Base-by-base conservation (phyloP, 2,329 filamentous ascomycete species). In the Ceratocystis huliohia region DNA sequence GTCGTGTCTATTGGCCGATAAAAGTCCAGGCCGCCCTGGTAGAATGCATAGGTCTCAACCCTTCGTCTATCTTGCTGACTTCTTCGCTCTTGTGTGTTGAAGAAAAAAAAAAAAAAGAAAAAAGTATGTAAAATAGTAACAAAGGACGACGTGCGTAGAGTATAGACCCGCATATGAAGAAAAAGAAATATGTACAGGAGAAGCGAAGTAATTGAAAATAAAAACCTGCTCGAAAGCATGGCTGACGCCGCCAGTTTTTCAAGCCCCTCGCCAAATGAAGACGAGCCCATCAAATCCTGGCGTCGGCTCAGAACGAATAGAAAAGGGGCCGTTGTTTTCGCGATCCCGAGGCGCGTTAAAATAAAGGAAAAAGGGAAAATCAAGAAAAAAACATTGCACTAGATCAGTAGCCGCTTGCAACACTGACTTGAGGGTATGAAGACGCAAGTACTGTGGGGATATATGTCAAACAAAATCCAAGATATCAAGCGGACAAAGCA, bases 401-500 rank as follows among this genome's bases (percentile, higher is more conserved):
- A 25, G 48, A 37, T 65, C 20, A 28, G 37, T 41, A 41, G 22
- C 45, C 28, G 5, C 28, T 57, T 65, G 50, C 20, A 41, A 28
- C 30, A 57, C 33, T 44, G 22, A 56, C 13, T 15, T 25, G 48
- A 28, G 50, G 30, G 50, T 45, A 56, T 65, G 37, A 65, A 57
- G 37, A 65, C 28, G 37, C 45, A 65, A 41, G 48, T 65, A 65
- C 63, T 20, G 63, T 22, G 50, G 37, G 63, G 63, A 65, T 65
- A 65, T 59, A 57, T 65, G 33, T 65, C 50, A 65, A 65, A 57
- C 50, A 20, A 56, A 57, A 59, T 45, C 63, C 48, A 65, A 57
- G 46, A 44, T 56, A 44, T 59, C 46, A 56, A 56, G 63, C 22
- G 7, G n/a, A 53, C 25, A 57, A 65, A 45, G 30, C 30, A 48